Percentiles rank a stretch among this genome's conserved stretches.
Conservation (phyloP, 441 rosid genomes). For the Populus hybrid region DNA sequence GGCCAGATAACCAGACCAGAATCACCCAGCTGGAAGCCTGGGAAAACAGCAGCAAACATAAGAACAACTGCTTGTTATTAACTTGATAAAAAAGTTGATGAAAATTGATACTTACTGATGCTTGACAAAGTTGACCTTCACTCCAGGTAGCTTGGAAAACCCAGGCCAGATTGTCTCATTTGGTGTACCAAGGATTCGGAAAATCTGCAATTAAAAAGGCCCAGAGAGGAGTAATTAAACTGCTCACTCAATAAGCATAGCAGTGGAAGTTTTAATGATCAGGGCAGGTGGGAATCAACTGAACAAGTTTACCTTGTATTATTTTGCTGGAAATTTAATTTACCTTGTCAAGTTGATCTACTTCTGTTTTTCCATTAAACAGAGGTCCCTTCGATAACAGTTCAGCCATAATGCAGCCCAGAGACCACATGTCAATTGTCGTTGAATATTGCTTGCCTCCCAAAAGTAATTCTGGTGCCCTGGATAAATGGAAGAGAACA, state of each 20-base stretch:
- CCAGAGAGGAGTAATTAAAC: conserved; percentile 13
- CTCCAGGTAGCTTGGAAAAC: conserved; percentile 87
- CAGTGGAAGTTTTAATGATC: background rate
- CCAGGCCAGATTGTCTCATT: conserved; percentile 97
- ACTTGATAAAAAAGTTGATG: conserved; percentile 17
- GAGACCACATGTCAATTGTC: conserved; percentile 99
- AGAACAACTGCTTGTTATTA: conserved; percentile 34
- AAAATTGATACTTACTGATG: conserved; percentile 74
- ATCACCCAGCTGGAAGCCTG: conserved; percentile 93
- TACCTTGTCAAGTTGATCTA: conserved; percentile 99
- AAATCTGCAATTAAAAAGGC: conserved; percentile 52
- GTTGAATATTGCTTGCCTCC: conserved; percentile 95
- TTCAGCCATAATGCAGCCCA: conserved; percentile 99
- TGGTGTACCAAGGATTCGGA: conserved; percentile 87
- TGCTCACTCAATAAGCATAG: conserved; percentile 1
- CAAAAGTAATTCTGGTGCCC: conserved; percentile 98
- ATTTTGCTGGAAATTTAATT: conserved; percentile 9
- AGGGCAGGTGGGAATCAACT: background rate
- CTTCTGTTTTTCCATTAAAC: conserved; percentile 92
- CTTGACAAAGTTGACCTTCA: conserved; percentile 94
- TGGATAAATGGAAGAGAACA: conserved; percentile 25
- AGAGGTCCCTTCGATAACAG: conserved; percentile 79
- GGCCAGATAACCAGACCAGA: conserved; percentile 85
- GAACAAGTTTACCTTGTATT: background rate
- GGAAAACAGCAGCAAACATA: conserved; percentile 65